These are phyloP conservation scores for Allium fistulosum DNA, from an alignment of 106 monocot genomes.

Conservation along the genomic window DNA sequence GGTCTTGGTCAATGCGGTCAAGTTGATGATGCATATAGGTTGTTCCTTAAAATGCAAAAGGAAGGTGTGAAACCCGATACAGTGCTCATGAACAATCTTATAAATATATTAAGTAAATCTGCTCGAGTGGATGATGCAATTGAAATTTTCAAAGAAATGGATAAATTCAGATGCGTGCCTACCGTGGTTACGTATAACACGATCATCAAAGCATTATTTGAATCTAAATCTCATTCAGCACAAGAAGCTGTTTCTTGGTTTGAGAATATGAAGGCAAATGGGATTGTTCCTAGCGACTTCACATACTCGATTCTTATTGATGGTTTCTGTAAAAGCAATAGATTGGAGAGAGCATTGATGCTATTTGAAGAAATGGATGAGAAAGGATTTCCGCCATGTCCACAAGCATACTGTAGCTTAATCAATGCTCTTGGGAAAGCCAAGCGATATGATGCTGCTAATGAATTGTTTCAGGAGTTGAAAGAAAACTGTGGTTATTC, in stretches of 20 bases:
- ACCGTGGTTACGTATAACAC: conserved; percentile 85
- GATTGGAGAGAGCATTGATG: conserved; percentile 72
- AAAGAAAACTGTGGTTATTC: conserved; percentile 83
- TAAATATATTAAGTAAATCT: conserved; percentile 66
- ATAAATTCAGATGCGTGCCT: conserved; percentile 41
- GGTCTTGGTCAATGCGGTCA: conserved; percentile 78
- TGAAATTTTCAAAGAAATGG: conserved; percentile 68
- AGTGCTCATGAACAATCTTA: conserved; percentile 79
- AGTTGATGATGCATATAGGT: conserved; percentile 60
- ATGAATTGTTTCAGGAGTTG: conserved; percentile 87
- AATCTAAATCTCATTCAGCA: conserved; percentile 46
- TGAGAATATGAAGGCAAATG: conserved; percentile 76
- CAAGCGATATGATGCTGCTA: conserved; percentile 66
- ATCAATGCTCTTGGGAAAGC: conserved; percentile 93
- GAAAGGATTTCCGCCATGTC: conserved; percentile 89
- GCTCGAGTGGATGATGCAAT: conserved; percentile 54
- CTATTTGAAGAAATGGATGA: conserved; percentile 99
- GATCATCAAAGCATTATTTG: conserved; percentile 71
- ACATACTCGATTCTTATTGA: conserved; percentile 94
- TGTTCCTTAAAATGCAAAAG: conserved; percentile 59
- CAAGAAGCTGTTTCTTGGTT: conserved; percentile 44
- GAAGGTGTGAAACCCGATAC: conserved; percentile 68
- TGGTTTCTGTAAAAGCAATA: conserved; percentile 83
- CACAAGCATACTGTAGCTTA: conserved; percentile 85
- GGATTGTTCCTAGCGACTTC: conserved; percentile 68